Evolutionary conservation across 192 early-diverging fungal genomes (phyloP).

Genomic region (Piromyces finnis): DNA sequence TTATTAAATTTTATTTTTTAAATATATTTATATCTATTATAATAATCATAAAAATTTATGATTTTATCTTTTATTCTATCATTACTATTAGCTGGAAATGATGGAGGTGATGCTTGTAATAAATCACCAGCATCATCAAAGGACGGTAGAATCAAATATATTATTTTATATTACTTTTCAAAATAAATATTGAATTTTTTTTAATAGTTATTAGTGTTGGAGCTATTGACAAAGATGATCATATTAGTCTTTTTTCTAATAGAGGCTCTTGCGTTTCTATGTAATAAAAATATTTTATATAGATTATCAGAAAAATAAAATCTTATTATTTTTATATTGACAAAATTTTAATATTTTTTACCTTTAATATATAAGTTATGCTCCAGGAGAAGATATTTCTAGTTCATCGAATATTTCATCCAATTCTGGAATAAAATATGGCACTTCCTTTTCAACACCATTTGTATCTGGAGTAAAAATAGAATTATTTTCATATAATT

Average conservation of each 20-base stretch:
- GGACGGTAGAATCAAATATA: too few relatives aligned
- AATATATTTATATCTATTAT: too few relatives aligned
- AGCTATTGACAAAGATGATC: neutral
- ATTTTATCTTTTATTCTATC: too few relatives aligned
- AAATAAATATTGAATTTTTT: too few relatives aligned
- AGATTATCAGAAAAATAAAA: too few relatives aligned
- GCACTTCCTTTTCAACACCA: neutral
- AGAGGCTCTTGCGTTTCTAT: neutral
- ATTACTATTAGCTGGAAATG: neutral
- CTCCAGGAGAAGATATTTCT: neutral
- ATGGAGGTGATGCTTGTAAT: neutral
- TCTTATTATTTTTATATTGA: too few relatives aligned
- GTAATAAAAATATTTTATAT: too few relatives aligned
- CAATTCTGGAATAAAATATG: neutral
- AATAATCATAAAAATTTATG: too few relatives aligned
- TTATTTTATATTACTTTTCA: too few relatives aligned
- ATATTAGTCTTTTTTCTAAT: neutral
- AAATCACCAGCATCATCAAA: neutral
- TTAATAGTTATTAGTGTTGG: neutral
- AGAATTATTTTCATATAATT: too few relatives aligned
- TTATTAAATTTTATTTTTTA: too few relatives aligned
- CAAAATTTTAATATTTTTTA: too few relatives aligned
- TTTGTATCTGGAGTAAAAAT: neutral
- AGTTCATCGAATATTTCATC: neutral
- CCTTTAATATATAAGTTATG: neutral